Evolutionary conservation across 768 basidiomycete species (phyloP).

Genomic region (Pholiota microspora): DNA sequence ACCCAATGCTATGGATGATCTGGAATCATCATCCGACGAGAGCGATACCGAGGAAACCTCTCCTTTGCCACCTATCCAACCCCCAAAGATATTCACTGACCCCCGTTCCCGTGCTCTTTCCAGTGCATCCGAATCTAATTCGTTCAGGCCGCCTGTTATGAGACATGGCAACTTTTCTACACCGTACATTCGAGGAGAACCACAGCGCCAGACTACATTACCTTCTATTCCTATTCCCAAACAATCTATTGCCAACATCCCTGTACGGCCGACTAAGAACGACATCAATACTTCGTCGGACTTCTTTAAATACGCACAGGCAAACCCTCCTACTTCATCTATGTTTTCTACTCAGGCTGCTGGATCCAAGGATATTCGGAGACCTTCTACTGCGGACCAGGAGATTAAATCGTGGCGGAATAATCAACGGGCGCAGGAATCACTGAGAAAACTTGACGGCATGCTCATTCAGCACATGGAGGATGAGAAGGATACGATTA

Average conservation of each 20-base stretch:
- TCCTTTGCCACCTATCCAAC: conserved; percentile 12
- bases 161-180: conserved; percentile 67
- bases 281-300: conserved; percentile 42
- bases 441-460: conserved; percentile 68
- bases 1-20: conserved; percentile 70
- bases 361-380: conserved; percentile 13
- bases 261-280: conserved; percentile 36
- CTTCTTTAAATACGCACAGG: conserved; percentile 44
- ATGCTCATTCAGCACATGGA: conserved; percentile 83
- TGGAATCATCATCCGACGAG: conserved; percentile 58
- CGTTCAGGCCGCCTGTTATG: conserved; percentile 52
- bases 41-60: conserved; percentile 30
- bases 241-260: conserved; percentile 43
- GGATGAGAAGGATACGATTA: conserved; percentile 77
- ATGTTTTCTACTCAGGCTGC: conserved; percentile 4
- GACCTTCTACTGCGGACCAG: conserved; percentile 29
- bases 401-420: conserved; percentile 29
- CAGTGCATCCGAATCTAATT: conserved; percentile 25
- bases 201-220: conserved; percentile 31
- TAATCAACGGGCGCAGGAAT: conserved; percentile 50
- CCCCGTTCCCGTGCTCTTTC: conserved; percentile 38
- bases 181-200: conserved; percentile 50
- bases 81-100: conserved; percentile 27
- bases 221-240: conserved; percentile 23
- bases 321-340: conserved; percentile 28